Evolutionary conservation across 2,329 filamentous ascomycete genomes (phyloP), one percentile per base, ranked within the genome.

Genomic region (Ophiostoma australiae): DNA sequence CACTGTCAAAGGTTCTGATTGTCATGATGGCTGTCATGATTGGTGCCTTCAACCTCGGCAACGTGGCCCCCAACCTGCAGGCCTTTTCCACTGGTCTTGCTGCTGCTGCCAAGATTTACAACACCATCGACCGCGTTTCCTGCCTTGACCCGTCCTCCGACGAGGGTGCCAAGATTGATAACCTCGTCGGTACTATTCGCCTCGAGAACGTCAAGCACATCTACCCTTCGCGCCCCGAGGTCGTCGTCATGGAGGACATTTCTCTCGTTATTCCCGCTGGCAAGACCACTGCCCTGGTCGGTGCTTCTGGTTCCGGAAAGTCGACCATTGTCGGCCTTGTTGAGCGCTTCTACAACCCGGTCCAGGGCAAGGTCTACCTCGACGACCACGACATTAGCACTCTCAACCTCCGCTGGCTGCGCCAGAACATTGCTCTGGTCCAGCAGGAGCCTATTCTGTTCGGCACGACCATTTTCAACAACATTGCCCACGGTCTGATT

Each of bases 391-490:
- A 97, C 78, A 89, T 97, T 71, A 87, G 87, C 76, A 90, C 84
- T 0, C 83, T 98, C 68, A 98, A 98, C 77, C 85, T 98, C 48
- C 88, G 89, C 69, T 98, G 94, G 94, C 82, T 98, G 73, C 90
- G 95, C 71, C 92, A 94, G 78, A 93, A 98, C 76, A 93, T 99
- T 76, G 90, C 94, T 1, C 84, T 98, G 4, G 95, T 99, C 70
- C 93, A 92, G 74, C 95, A 98, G 78, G 95, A 99, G 77, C 94
- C 94, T 1, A 90, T 92, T 0, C 85, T 98, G 0, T 99, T 98
- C 78, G 90, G 90, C 70, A 94, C 91, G 0, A 94, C 92, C 0
- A 97, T 98, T 76, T 94, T 86, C 78, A 86, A 92, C 69, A 98
- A 97, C 79, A 97, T 99, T 76, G 85, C 86, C n/a, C 89, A 97